These are phyloP conservation scores for Buxus sempervirens DNA, from an alignment of 164 flowering plant species.

Conservation along the genomic window DNA sequence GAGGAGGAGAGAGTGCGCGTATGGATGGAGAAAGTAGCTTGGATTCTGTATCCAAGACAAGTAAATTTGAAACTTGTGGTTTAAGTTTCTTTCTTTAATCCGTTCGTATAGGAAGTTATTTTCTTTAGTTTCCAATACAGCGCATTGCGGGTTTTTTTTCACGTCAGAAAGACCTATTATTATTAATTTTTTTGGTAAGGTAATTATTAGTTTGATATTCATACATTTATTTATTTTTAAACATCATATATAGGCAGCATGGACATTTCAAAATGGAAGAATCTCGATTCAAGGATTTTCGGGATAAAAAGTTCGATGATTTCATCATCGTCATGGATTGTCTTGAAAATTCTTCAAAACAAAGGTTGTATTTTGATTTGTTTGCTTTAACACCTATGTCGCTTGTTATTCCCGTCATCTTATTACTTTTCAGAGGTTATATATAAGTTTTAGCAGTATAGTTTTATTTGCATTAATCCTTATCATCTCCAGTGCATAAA, in stretches of 20 bases:
- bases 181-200: too few relatives aligned
- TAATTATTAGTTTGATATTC: background rate
- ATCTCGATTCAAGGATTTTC: constrained; percentile 35
- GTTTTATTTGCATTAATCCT: too few relatives aligned
- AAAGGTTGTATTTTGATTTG: constrained; percentile 31
- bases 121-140: too few relatives aligned
- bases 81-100: background rate
- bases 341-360: constrained; percentile 34
- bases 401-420: background rate
- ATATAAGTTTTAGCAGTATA: too few relatives aligned
- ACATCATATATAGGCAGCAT: constrained; percentile 12
- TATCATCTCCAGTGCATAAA: too few relatives aligned
- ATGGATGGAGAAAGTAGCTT: background rate
- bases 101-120: too few relatives aligned
- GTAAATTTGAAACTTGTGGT: constrained; percentile 1
- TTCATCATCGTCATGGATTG: constrained; percentile 36
- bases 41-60: background rate
- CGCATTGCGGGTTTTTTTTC: too few relatives aligned
- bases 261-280: constrained; percentile 45
- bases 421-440: too few relatives aligned
- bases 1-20: constrained; percentile 7
- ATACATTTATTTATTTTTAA: background rate
- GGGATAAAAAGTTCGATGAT: constrained; percentile 43
- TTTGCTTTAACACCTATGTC: background rate
- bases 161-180: too few relatives aligned